These are phyloP conservation scores for Saccharomycopsis fermentans DNA, from an alignment of 805 yeast genomes.

Conservation along the genomic window DNA sequence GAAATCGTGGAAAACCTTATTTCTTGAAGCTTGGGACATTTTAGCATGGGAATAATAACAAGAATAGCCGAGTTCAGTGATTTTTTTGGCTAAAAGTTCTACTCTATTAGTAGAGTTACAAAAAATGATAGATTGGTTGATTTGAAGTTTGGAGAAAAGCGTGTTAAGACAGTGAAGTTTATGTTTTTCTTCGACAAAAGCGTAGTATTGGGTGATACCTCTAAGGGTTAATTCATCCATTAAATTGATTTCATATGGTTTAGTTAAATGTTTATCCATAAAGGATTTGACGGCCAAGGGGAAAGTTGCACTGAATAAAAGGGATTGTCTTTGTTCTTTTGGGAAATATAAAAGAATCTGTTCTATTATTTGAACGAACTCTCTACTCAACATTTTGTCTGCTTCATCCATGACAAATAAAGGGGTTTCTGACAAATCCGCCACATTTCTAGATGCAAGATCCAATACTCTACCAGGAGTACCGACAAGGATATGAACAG, in stretches of 20 bases:
- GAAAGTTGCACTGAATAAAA: slow-evolving; percentile 91
- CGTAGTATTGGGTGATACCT: slow-evolving; percentile 96
- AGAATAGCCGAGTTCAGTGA: slow-evolving; percentile 92
- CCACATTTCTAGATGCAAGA: slow-evolving; percentile 78
- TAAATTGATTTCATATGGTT: slow-evolving; percentile 90
- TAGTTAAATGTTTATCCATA: slow-evolving; percentile 80
- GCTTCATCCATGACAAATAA: slow-evolving; percentile 98
- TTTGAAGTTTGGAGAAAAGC: slow-evolving; percentile 83
- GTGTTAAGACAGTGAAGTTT: slow-evolving; percentile 94
- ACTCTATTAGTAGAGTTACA: slow-evolving; percentile 96
- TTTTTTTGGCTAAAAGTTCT: slow-evolving; percentile 88
- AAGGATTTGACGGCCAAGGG: slow-evolving; percentile 88
- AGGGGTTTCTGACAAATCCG: slow-evolving; percentile 78
- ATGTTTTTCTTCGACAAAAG: slow-evolving; percentile 96
- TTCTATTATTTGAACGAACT: slow-evolving; percentile 78
- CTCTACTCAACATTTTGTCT: slow-evolving; percentile 88
- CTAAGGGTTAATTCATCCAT: slow-evolving; percentile 96
- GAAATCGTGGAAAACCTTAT: slow-evolving; percentile 96
- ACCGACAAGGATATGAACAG: slow-evolving; percentile 91
- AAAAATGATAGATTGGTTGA: slow-evolving; percentile 93
- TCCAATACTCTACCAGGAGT: slow-evolving; percentile 97
- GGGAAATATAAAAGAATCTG: slow-evolving; percentile 82
- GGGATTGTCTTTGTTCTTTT: slow-evolving; percentile 55
- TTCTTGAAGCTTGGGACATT: slow-evolving; percentile 96
- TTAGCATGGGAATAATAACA: slow-evolving; percentile 95